Conservation (phyloP, 345 rosid species). For the Salix caprea region DNA sequence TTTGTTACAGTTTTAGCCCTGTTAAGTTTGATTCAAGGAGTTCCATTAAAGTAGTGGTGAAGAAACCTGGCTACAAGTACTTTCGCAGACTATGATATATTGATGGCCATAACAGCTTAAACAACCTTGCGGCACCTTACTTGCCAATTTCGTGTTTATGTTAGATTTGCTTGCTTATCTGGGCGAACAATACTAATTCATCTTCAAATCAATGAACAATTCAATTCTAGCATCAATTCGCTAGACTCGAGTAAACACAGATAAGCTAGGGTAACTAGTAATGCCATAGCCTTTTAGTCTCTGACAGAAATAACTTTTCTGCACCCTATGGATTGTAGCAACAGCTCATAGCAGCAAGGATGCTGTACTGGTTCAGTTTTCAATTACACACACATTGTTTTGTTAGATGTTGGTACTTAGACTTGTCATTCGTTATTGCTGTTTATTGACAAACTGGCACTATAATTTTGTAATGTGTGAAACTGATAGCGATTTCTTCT, state of each 20-base stretch:
- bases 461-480: constrained; percentile 3
- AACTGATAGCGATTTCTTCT: constrained; percentile 15
- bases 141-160: neutral
- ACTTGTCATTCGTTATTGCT: neutral
- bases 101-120: neutral
- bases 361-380: neutral
- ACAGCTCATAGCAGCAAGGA: neutral
- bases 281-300: neutral
- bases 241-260: neutral
- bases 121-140: neutral
- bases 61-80: neutral
- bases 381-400: neutral
- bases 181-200: neutral
- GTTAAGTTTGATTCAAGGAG: neutral
- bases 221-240: neutral
- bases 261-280: neutral
- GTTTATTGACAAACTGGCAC: neutral
- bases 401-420: neutral
- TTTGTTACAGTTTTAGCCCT: neutral
- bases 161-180: neutral
- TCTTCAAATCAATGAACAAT: neutral
- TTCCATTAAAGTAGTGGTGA: neutral
- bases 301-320: neutral
- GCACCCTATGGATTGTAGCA: neutral
- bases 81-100: neutral